Conservation (phyloP, 2,329 filamentous ascomycete genomes). For the Dactylonectria macrodidyma region DNA sequence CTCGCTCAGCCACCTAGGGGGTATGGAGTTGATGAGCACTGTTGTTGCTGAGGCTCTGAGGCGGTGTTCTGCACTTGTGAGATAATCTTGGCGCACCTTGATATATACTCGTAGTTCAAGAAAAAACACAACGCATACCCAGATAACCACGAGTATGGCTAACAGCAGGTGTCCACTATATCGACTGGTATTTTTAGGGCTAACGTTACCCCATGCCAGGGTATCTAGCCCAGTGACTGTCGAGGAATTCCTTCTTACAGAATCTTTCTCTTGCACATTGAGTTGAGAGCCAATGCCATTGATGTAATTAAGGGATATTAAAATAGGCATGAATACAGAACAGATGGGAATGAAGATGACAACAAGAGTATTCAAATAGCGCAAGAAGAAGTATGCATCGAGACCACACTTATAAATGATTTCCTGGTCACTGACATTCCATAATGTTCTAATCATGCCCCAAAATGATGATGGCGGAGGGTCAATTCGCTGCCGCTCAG, state of each 20-base stretch:
- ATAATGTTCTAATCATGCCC: slow-evolving; percentile 70
- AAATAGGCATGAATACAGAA: slow-evolving; percentile 82
- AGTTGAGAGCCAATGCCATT: slow-evolving; percentile 76
- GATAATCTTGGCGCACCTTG: slow-evolving; percentile 91
- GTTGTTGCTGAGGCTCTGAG: slow-evolving; percentile 98
- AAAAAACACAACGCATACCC: slow-evolving; percentile 91
- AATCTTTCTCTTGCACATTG: slow-evolving; percentile 54
- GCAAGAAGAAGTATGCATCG: slow-evolving; percentile 97
- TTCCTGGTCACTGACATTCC: slow-evolving; percentile 80
- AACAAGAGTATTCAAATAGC: slow-evolving; percentile 82
- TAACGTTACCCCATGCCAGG: slow-evolving; percentile 89
- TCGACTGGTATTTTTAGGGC: slow-evolving; percentile 72
- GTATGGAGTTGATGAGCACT: slow-evolving; percentile 92
- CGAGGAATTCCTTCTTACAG: slow-evolving; percentile 37
- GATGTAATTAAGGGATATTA: slow-evolving; percentile 87
- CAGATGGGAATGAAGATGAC: slow-evolving; percentile 93
- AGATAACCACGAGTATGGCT: slow-evolving; percentile 82
- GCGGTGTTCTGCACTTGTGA: slow-evolving; percentile 95
- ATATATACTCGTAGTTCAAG: slow-evolving; percentile 89
- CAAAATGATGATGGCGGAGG: slow-evolving; percentile 74
- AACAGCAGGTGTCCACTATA: slow-evolving; percentile 90
- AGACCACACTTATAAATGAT: slow-evolving; percentile 96
- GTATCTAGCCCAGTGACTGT: slow-evolving; percentile 78
- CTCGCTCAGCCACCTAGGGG: slow-evolving; percentile 88
- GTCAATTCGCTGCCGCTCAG: slow-evolving; percentile 85